These are phyloP conservation scores for Aspergillus neotritici DNA, from an alignment of 2,329 filamentous ascomycete species.

Conservation along the genomic window DNA sequence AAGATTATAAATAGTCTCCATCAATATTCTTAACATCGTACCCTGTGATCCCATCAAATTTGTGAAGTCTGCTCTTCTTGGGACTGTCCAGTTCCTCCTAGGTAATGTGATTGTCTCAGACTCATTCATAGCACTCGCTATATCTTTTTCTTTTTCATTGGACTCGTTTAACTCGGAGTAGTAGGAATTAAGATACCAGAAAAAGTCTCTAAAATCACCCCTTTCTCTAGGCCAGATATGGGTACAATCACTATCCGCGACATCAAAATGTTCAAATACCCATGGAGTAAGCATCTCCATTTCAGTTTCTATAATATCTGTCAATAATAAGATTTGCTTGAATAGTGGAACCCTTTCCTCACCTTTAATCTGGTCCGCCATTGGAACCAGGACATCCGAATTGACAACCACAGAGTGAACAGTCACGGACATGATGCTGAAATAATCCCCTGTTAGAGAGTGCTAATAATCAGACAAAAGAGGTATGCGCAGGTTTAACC, in stretches of 20 bases:
- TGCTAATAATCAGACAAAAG: too few species aligned
- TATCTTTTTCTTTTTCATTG: too few species aligned
- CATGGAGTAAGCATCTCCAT: constrained; percentile 2
- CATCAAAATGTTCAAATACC: constrained; percentile 2
- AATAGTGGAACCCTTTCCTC: constrained; percentile 1
- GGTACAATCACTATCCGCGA: neutral
- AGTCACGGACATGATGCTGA: constrained; percentile 2
- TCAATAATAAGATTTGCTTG: too few species aligned
- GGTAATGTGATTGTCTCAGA: constrained; percentile 3
- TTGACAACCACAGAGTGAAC: constrained; percentile 5
- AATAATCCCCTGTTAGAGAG: too few species aligned
- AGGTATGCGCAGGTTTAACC: too few species aligned
- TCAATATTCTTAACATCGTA: neutral
- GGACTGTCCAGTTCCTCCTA: constrained; percentile 1
- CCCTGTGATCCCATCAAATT: neutral
- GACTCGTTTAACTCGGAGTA: neutral
- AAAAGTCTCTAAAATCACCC: neutral
- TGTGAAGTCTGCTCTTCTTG: neutral
- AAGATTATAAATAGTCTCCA: neutral
- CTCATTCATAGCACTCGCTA: neutral
- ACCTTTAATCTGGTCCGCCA: neutral
- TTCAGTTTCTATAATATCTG: constrained; percentile 1
- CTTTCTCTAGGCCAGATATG: neutral
- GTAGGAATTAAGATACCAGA: neutral
- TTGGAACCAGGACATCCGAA: constrained; percentile 4